Percentiles rank a stretch among this genome's conserved stretches.
Evolutionary conservation across 1,139 yeast genomes (phyloP).

Genomic region (Debaryomyces udenii): DNA sequence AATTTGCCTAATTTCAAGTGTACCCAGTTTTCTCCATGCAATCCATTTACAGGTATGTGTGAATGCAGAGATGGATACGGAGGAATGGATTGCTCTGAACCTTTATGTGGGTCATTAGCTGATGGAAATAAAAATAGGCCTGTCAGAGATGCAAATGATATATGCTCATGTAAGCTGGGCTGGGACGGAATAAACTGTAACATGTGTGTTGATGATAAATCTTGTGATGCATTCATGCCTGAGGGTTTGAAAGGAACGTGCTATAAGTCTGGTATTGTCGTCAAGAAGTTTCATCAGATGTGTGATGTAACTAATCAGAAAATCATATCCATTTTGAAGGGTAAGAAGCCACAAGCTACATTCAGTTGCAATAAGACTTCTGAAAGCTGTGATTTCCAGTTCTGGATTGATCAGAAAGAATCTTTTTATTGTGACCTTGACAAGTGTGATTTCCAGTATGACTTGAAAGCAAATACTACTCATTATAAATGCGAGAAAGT

Average conservation of each 20-base stretch:
- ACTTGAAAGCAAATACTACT: slow-evolving; percentile 64
- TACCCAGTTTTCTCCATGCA: slow-evolving; percentile 85
- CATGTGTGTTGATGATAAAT: slow-evolving; percentile 67
- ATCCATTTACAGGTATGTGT: slow-evolving; percentile 85
- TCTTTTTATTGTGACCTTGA: slow-evolving; percentile 86
- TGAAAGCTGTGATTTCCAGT: slow-evolving; percentile 80
- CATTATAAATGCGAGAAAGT: slow-evolving; percentile 78
- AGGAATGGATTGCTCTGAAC: slow-evolving; percentile 87
- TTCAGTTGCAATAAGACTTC: slow-evolving; percentile 79
- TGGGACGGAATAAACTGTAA: slow-evolving; percentile 97
- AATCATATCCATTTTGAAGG: slow-evolving; percentile 76
- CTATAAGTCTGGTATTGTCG: slow-evolving; percentile 83
- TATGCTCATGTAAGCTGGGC: slow-evolving; percentile 77
- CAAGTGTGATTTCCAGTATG: slow-evolving; percentile 69
- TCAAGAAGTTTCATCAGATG: slow-evolving; percentile 82
- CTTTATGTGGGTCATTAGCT: slow-evolving; percentile 82
- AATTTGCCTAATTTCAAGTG: slow-evolving; percentile 89
- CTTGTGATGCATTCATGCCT: slow-evolving; percentile 88
- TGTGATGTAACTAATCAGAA: slow-evolving; percentile 93
- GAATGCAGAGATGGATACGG: slow-evolving; percentile 93
- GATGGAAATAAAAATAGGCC: slow-evolving; percentile 66
- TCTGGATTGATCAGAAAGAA: slow-evolving; percentile 91
- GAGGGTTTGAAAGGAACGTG: slow-evolving; percentile 87
- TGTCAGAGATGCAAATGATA: slow-evolving; percentile 52
- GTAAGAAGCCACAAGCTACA: slow-evolving; percentile 87